These are phyloP conservation scores for Anacardium occidentale DNA, from an alignment of 345 rosid genomes.

Conservation along the genomic window DNA sequence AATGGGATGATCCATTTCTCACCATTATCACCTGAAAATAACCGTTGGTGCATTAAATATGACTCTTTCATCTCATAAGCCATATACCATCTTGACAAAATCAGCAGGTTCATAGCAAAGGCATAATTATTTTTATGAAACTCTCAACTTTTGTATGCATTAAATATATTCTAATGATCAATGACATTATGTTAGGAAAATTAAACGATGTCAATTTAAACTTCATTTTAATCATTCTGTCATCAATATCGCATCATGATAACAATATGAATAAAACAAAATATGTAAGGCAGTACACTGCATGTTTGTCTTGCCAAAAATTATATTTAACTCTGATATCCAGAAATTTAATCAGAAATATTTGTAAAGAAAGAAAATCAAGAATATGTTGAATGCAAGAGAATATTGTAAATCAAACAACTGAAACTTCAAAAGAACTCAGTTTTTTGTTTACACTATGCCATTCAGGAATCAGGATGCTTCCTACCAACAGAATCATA, in stretches of 20 bases:
- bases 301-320: not conserved
- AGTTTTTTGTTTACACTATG: too few relatives aligned
- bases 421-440: not conserved
- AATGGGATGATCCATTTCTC: slow-evolving; percentile 63
- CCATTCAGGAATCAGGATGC: not conserved
- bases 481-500: not conserved
- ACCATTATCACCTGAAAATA: slow-evolving; percentile 51
- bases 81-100: not conserved
- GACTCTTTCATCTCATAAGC: not conserved
- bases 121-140: too few relatives aligned
- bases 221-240: too few relatives aligned
- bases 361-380: not conserved
- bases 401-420: too few relatives aligned
- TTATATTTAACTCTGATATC: not conserved
- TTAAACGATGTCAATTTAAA: too few relatives aligned
- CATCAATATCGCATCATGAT: not conserved
- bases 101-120: too few relatives aligned
- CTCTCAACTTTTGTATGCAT: too few relatives aligned
- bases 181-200: too few relatives aligned
- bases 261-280: too few relatives aligned
- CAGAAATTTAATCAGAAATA: not conserved
- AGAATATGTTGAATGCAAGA: not conserved
- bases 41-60: not conserved
- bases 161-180: too few relatives aligned
- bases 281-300: not conserved